Evolutionary conservation across 2,329 filamentous ascomycete genomes (phyloP).

Genomic region (Zelopaecilomyces penicillatus): DNA sequence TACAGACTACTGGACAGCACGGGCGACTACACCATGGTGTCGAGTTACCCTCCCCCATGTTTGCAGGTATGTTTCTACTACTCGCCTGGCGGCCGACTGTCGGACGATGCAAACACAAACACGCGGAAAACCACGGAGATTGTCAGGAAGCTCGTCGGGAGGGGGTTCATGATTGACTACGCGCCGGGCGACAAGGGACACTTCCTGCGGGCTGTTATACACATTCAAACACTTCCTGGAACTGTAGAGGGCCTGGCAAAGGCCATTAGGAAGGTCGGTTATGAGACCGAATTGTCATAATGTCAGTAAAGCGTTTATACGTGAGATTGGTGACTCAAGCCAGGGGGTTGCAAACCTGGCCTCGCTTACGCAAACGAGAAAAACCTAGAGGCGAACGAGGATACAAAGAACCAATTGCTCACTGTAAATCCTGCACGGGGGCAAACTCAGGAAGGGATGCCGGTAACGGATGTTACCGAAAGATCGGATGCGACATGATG

Average conservation of each 20-base stretch:
- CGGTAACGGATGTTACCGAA: too few relatives aligned
- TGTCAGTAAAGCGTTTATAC: too few relatives aligned
- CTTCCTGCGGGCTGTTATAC: constrained; percentile 54
- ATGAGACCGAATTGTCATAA: constrained; percentile 7
- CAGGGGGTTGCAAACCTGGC: too few relatives aligned
- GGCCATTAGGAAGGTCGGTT: constrained; percentile 42
- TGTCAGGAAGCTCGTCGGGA: constrained; percentile 36
- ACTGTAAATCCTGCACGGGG: too few relatives aligned
- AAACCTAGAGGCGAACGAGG: too few relatives aligned
- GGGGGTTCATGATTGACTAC: constrained; percentile 55
- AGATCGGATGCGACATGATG: too few relatives aligned
- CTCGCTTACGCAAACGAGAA: too few relatives aligned
- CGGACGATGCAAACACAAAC: constrained; percentile 34
- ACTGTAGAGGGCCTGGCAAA: constrained; percentile 47
- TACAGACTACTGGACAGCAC: constrained; percentile 47
- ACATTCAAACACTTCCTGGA: constrained; percentile 42
- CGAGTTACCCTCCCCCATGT: constrained; percentile 71
- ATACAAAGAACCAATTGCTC: too few relatives aligned
- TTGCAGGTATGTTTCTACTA: constrained; percentile 95
- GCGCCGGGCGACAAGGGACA: constrained; percentile 47
- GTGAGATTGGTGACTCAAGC: too few relatives aligned
- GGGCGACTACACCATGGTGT: constrained; percentile 61
- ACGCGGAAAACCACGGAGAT: constrained; percentile 41
- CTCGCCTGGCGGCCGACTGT: constrained; percentile 45
- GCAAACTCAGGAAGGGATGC: too few relatives aligned